Evolutionary conservation across 2,329 filamentous ascomycete species (phyloP).

Genomic region (Claviceps pazoutovae): DNA sequence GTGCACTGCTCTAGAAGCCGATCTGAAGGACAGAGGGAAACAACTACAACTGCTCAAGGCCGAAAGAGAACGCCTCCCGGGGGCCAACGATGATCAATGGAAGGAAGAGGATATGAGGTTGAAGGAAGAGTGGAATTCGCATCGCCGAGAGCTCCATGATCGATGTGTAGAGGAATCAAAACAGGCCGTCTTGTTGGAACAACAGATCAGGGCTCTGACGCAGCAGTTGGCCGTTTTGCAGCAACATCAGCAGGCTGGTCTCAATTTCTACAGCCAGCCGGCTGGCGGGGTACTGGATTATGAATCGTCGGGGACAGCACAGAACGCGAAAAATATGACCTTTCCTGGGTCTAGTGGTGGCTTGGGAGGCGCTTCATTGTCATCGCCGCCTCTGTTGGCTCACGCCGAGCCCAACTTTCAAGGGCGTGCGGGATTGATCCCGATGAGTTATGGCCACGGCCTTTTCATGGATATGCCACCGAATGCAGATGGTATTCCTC

Average conservation of each 20-base stretch:
- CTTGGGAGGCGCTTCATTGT: constrained; percentile 1
- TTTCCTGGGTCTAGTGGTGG: constrained; percentile 2
- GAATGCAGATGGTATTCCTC: constrained; percentile 23
- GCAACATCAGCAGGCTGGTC: constrained; percentile 26
- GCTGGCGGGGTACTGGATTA: constrained; percentile 34
- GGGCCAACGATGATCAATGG: constrained; percentile 45
- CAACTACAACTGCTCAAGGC: constrained; percentile 63
- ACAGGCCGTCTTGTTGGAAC: constrained; percentile 31
- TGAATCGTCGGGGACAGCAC: constrained; percentile 25
- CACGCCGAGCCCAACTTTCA: constrained; percentile 28
- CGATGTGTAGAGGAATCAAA: constrained; percentile 33
- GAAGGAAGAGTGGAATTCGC: constrained; percentile 41
- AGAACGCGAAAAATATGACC: constrained; percentile 32
- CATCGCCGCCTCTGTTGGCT: constrained; percentile 2
- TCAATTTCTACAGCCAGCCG: constrained; percentile 31
- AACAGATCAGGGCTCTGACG: constrained; percentile 30
- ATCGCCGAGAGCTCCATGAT: constrained; percentile 38
- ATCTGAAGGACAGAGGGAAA: constrained; percentile 51
- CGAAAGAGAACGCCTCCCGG: constrained; percentile 48
- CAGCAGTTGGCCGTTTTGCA: constrained; percentile 31
- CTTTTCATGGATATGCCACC: constrained; percentile 37
- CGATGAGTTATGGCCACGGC: constrained; percentile 36
- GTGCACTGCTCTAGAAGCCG: constrained; percentile 51
- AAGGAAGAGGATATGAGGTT: constrained; percentile 36
- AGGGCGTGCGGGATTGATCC: constrained; percentile 39